phyloP scores from a whole-genome alignment of 306 rosid species.

The Malus fusca region DNA sequence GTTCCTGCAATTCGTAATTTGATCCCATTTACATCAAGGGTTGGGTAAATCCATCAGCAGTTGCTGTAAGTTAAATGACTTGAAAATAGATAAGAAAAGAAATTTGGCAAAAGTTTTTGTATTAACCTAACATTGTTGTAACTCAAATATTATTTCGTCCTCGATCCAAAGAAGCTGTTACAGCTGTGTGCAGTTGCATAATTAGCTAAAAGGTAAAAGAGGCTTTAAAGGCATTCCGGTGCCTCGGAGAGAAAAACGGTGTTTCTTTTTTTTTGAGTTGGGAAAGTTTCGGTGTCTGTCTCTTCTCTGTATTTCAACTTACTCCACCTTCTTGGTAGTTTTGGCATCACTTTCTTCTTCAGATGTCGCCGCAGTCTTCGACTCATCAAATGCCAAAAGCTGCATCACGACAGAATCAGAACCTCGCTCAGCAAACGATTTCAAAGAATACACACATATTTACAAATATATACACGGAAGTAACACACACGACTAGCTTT shows the following conservation, averaged over 20 bases:
- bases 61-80: not conserved
- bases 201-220: constrained; percentile 30
- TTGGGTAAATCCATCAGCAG: not conserved
- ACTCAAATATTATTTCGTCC: constrained; percentile 29
- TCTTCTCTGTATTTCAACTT: constrained; percentile 16
- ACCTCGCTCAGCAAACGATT: not conserved
- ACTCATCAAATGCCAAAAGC: constrained; percentile 91
- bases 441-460: not conserved
- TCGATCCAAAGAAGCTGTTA: constrained; percentile 41
- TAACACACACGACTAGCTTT: not conserved
- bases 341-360: constrained; percentile 43
- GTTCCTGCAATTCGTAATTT: too few relatives aligned
- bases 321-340: constrained; percentile 63
- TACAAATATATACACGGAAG: too few relatives aligned
- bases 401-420: constrained; percentile 18
- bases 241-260: constrained; percentile 20
- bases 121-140: constrained; percentile 3
- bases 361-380: constrained; percentile 44
- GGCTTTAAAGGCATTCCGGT: constrained; percentile 20
- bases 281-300: constrained; percentile 5
- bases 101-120: not conserved
- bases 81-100: not conserved
- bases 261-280: constrained; percentile 15
- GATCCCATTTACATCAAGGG: too few relatives aligned
- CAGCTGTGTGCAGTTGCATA: constrained; percentile 30